Evolutionary conservation across 202 grass and related monocot species (phyloP).

Genomic region (Schoenoplectus triqueter): DNA sequence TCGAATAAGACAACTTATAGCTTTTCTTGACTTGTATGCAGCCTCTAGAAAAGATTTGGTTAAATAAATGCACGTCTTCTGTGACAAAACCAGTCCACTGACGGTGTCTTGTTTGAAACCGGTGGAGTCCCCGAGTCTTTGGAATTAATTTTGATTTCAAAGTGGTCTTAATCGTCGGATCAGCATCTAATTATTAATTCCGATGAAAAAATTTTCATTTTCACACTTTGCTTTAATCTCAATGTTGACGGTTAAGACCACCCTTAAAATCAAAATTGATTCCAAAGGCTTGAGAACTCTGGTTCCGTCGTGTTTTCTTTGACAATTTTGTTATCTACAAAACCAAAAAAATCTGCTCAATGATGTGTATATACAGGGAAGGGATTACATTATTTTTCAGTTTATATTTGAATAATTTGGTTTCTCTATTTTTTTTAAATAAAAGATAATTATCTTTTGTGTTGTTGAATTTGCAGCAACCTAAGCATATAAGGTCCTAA

Average conservation of each 20-base stretch:
- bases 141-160: too few relatives aligned
- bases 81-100: neutral
- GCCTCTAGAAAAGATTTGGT: neutral
- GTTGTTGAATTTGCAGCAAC: neutral
- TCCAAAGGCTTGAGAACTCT: too few relatives aligned
- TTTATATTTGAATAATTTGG: constrained; percentile 16
- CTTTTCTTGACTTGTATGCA: neutral
- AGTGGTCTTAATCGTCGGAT: too few relatives aligned
- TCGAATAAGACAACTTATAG: constrained; percentile 15
- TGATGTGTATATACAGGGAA: neutral
- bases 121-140: too few relatives aligned
- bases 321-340: neutral
- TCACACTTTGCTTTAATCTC: too few relatives aligned
- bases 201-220: too few relatives aligned
- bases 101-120: too few relatives aligned
- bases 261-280: too few relatives aligned
- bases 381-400: neutral
- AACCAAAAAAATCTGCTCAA: neutral
- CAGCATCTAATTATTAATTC: too few relatives aligned
- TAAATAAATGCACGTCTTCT: neutral
- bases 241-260: too few relatives aligned
- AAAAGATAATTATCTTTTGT: neutral
- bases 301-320: neutral
- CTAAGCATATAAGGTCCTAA: neutral
- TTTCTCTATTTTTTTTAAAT: neutral